Evolutionary conservation across 1,284 basidiomycete genomes (phyloP), one percentile per base, ranked within the genome.

Genomic region (Ceratobasidium sp.): DNA sequence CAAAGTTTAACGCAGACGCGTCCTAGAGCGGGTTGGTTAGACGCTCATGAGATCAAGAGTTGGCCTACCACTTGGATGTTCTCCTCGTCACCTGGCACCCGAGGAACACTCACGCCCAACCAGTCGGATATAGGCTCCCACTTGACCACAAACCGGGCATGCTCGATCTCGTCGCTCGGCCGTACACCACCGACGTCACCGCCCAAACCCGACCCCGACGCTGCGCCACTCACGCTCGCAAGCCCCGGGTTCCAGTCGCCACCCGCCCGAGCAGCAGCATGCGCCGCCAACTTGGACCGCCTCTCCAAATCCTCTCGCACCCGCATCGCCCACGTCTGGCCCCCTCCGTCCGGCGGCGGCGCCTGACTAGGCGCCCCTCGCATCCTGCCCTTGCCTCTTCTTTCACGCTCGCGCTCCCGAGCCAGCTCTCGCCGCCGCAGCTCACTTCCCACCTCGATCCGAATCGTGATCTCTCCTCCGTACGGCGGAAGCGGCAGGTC

Each of bases 131-230:
- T 82, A 3, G 89, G 87, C 73, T 88, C 86, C 91, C 91, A 93
- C 55, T 80, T 80, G 13, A 89, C 86, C 35, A 84, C 80, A 71
- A 86, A 80, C 12, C 76, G 76, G 57, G 83, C 83, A 79, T 77
- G 82, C 77, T 93, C 89, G 2, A 90, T 84, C 70, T 87, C 84
- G 74, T 93, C 91, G 1, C 89, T 91, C 1, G 88, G 85, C 45
- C 47, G 45, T 20, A 64, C 27, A 12, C 45, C 47, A 15, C 20
- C 31, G 2, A 47, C 58, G n/a, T 64, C 58, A 27, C 32, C 47
- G 35, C 58, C 49, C 20, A 13, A 17, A 3, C 38, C 32, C 3
- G 15, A 55, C 20, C n/a, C 34, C 43, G 22, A 31, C 15, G 20
- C 45, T 58, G 4, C 32, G 57, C 71, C 13, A 69, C 22, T 7